Evolutionary conservation across 2,329 filamentous ascomycete species (phyloP), one percentile per base, ranked within the genome.

Genomic region (Myrmaecium sp.): DNA sequence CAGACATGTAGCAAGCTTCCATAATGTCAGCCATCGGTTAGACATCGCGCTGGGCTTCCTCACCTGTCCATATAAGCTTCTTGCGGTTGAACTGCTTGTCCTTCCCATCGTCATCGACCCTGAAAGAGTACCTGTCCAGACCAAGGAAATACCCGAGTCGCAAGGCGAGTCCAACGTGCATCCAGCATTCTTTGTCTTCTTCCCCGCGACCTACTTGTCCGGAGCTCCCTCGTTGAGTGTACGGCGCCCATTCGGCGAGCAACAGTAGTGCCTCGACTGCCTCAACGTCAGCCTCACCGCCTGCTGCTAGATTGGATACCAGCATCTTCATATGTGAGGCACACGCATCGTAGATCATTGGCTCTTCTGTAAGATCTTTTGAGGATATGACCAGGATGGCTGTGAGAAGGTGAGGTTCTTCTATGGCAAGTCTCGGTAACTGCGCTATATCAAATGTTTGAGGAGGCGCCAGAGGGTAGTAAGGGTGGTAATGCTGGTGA

Each of bases 181-280:
- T 80, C 75, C 75, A 81, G 0, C 74, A 73, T 16, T 75, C 73
- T 23, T 75, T 64, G 38, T 81, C 74, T 42, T 80, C 75, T 44
- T 80, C 74, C 6, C 75, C 75, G 29, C 74, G 63, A 0, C 74
- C 75, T 12, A 80, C 69, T 14, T 66, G 60, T 17, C 69, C 69
- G 16, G 68, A 66, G 17, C 64, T 56, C 3, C 62, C 62, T 5
- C 70, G 57, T 2, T 71, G 62, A 0, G 69, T 68, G 33, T 76
- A 74, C 0, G 73, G 72, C 5, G 72, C 73, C 75, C 75, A 81
- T 40, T 81, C 74, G 0, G 75, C 74, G 2, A 81, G 62, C 2
- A 81, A 54, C 0, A 80, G 54, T 2, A 81, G 50, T 2, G 73
- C 72, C 41, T 81, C 74, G 0, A 80, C 74, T 2, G 74, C 71